Percentiles rank a stretch among this genome's conserved stretches.
These are phyloP conservation scores for Porphyrellus cyaneotinctus DNA, from an alignment of 768 basidiomycete species.

Conservation along the genomic window DNA sequence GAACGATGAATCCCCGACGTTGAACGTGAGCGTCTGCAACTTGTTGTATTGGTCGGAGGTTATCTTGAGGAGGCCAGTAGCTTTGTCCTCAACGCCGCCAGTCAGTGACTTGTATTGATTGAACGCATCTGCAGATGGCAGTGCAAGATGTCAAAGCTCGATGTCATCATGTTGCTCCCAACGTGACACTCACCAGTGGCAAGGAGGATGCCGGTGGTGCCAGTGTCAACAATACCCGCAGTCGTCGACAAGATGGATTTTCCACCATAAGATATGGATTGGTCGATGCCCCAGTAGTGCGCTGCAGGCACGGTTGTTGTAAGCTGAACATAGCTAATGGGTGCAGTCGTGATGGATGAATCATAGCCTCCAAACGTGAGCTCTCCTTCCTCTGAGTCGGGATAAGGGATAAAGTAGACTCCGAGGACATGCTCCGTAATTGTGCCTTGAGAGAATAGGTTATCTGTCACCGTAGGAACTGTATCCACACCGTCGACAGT, in stretches of 20 bases:
- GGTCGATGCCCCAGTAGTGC: conserved; percentile 31
- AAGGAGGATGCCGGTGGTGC: conserved; percentile 24
- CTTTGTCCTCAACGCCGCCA: neutral
- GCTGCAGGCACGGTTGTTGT: conserved; percentile 22
- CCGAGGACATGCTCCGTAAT: conserved; percentile 30
- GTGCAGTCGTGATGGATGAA: conserved; percentile 3
- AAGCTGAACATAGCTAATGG: conserved; percentile 21
- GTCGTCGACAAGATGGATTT: conserved; percentile 19
- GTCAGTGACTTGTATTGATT: neutral
- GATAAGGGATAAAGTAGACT: conserved; percentile 31
- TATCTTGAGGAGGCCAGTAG: neutral
- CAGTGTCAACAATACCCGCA: conserved; percentile 34
- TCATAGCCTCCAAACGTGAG: conserved; percentile 31
- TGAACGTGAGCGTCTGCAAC: neutral
- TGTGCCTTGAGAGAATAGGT: conserved; percentile 27
- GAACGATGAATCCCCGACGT: neutral
- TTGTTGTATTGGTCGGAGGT: neutral
- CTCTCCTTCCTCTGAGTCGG: conserved; percentile 19
- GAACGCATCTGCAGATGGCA: neutral
- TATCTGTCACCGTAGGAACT: conserved; percentile 36
- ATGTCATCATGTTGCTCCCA: neutral
- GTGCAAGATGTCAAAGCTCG: neutral
- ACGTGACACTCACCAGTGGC: conserved; percentile 14
- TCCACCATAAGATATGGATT: conserved; percentile 28
- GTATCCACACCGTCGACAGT: conserved; percentile 8